These are phyloP conservation scores for sunflower (Helianthus annuus) DNA, from an alignment of 129 eudicot genomes.

Conservation along the genomic window DNA sequence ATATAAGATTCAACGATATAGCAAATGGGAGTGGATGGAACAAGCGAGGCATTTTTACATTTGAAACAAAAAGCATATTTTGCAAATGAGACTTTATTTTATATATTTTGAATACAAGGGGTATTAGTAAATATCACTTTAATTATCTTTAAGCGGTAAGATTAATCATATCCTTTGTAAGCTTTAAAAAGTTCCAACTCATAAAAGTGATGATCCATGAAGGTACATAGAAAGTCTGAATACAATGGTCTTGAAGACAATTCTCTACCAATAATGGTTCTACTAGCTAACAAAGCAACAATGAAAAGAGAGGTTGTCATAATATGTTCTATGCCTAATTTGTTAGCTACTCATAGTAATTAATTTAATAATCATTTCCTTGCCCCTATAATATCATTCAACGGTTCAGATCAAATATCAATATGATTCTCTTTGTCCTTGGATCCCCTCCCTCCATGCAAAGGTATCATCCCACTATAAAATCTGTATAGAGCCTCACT, in stretches of 20 bases:
- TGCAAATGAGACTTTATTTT: no score
- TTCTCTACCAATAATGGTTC: slow-evolving; percentile 10
- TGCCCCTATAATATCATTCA: not conserved
- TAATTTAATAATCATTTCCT: not conserved
- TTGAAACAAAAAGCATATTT: no score
- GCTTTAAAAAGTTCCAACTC: not conserved
- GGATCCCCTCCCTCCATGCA: slow-evolving; percentile 2
- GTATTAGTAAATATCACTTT: not conserved
- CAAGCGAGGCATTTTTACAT: no score
- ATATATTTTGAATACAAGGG: no score
- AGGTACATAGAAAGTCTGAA: not conserved
- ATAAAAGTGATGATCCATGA: slow-evolving; percentile 1
- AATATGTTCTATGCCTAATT: slow-evolving; percentile 28
- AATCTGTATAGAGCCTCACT: not conserved
- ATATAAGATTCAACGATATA: no score
- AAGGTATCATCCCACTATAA: slow-evolving; percentile 13
- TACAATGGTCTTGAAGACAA: slow-evolving; percentile 11
- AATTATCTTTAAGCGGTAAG: not conserved
- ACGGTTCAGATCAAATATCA: slow-evolving; percentile 1
- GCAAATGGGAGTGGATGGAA: no score
- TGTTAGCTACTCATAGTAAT: slow-evolving; percentile 16
- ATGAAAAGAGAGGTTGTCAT: slow-evolving; percentile 20
- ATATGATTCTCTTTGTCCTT: not conserved
- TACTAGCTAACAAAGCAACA: slow-evolving; percentile 3
- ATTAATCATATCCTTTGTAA: not conserved